Conservation (phyloP, 2,329 filamentous ascomycete species). For the Colletotrichum karsti region DNA sequence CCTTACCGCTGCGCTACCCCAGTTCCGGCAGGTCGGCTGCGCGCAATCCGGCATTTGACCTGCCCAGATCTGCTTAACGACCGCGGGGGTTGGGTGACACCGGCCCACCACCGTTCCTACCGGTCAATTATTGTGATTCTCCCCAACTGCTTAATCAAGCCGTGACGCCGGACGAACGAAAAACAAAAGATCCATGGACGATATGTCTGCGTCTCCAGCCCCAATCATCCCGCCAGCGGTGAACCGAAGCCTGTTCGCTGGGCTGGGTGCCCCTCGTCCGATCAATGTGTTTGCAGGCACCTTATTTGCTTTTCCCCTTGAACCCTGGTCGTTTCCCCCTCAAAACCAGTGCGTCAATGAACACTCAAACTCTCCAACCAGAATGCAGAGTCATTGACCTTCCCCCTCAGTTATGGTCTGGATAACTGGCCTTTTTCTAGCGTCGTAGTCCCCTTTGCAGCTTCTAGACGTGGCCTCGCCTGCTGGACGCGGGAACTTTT, state of each 20-base stretch:
- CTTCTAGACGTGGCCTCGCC: background rate
- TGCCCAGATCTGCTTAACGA: conserved; percentile 15
- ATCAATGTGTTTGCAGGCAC: background rate
- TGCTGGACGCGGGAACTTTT: conserved; percentile 11
- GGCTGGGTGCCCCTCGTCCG: conserved; percentile 13
- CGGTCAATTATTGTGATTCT: background rate
- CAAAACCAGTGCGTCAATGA: background rate
- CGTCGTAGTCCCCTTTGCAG: background rate
- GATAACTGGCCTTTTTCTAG: background rate
- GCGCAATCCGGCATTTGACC: conserved; percentile 24
- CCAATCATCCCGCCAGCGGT: conserved; percentile 7
- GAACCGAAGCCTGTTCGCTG: background rate
- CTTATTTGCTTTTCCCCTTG: conserved; percentile 3
- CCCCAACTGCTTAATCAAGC: conserved; percentile 23
- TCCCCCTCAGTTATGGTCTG: background rate
- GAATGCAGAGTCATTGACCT: background rate
- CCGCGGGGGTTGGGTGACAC: conserved; percentile 13
- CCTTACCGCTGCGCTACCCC: conserved; percentile 25
- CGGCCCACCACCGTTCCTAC: background rate
- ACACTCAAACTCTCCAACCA: background rate
- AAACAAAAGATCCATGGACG: background rate
- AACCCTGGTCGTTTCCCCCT: background rate
- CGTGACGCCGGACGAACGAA: conserved; percentile 1
- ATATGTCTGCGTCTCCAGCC: background rate
- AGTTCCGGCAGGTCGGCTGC: conserved; percentile 23